These are phyloP conservation scores for Ceratocystis papillata DNA, from an alignment of 2,329 filamentous ascomycete species.

Conservation along the genomic window DNA sequence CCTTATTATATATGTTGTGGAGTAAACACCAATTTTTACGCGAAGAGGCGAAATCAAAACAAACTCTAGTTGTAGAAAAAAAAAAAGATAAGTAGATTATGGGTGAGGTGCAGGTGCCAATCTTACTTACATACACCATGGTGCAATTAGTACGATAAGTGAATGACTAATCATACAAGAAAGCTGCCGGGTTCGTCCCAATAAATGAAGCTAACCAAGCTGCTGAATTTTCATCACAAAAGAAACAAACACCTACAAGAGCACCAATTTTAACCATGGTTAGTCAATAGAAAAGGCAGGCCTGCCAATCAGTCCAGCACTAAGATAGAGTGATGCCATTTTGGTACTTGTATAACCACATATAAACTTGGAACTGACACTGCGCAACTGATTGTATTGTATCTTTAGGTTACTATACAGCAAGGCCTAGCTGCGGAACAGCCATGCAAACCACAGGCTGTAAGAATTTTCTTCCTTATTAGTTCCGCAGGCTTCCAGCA, in stretches of 20 bases:
- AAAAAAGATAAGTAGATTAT: not conserved
- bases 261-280: not conserved
- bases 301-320: no score
- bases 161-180: not conserved
- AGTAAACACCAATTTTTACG: no score
- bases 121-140: not conserved
- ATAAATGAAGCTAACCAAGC: no score
- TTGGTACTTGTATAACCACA: not conserved
- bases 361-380: not conserved
- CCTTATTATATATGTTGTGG: no score
- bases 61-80: not conserved
- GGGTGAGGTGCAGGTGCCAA: not conserved
- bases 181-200: no score
- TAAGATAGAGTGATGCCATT: not conserved
- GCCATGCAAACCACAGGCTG: constrained; percentile 75
- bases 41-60: no score
- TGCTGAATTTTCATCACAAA: not conserved
- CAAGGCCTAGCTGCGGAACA: constrained; percentile 43
- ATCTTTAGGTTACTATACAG: constrained; percentile 18
- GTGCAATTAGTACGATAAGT: not conserved
- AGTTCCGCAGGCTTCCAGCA: not conserved
- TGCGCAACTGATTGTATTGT: not conserved
- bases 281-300: not conserved
- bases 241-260: not conserved
- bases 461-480: constrained; percentile 35